Base-by-base conservation (phyloP, 2,329 filamentous ascomycete species). In the Fusarium subglutinans region DNA sequence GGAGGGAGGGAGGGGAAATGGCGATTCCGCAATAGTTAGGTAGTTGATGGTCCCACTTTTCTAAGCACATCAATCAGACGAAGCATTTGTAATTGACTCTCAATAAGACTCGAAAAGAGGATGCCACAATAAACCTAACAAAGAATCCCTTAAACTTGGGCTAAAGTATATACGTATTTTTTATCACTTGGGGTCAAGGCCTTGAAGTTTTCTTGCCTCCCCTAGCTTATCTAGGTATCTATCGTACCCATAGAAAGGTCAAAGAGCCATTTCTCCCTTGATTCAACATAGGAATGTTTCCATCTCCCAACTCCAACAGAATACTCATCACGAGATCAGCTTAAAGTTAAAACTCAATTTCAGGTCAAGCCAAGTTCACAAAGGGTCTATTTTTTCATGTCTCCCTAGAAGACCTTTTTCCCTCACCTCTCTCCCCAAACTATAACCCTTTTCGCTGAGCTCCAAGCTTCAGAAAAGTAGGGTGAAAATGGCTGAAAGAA, bases 21-120 rank as follows among this genome's bases (percentile, higher is more conserved):
- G 41, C 63, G 58, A 78, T 77, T 67, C 64, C 72, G 63, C 72
- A 68, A 77, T 75, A 62, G 33, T 35, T 35, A 35, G 33, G 14
- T 2, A 35, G 65, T 63, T 65, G 61, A 68, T 62, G 56, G 74
- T 67, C 74, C 76, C 76, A 78, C 76, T 78, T 77, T 78, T 73
- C 47, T 63, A 66, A 17, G 33, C 60, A 50, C 51, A 14, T 30
- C 35, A 54, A 24, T 28, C 44, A 54, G 37, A 40, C n/a, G 55
- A 69, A 58, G 47, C 61, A 75, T 70, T 73, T 61, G 64, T 63
- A 63, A 70, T 73, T 73, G 58, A 69, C 45, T 51, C 37, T 41
- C 15, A 48, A 24, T 15, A 22, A 28, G 26, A 47, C 44, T 28
- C 14, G 14, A 47, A 22, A 28, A 28, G 44, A 47, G 26, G 26